Evolutionary conservation across 2,329 filamentous ascomycete genomes (phyloP), one percentile per base, ranked within the genome.

Genomic region (Trichoderma sp.): DNA sequence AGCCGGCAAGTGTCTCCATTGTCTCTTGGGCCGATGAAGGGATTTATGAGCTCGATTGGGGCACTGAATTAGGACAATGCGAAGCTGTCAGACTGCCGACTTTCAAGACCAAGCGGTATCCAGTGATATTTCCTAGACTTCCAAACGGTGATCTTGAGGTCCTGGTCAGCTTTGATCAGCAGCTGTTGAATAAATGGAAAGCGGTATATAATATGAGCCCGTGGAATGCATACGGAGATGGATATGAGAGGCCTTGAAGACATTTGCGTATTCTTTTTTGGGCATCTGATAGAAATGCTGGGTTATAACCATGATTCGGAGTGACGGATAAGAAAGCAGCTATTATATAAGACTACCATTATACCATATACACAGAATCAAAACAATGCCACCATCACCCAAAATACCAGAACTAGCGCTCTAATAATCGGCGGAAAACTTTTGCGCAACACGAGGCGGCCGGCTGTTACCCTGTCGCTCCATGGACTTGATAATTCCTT

Each of bases 11-110:
- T 8, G 29, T 67, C 4, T 59, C 64, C 7, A 25, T 67, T 3
- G 64, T 67, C 25, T 67, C 64, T 12, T 67, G 64, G 64, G 64
- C 64, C 0, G 64, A 67, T 25, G 42, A 67, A 42, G 64, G 64
- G 12, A 27, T 67, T 2, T 59, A 67, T 53, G 54, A 60, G n/a
- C 54, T 59, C 10, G 54, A 67, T 13, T 67, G 64, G 64, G 64
- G 64, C 17, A 8, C 8, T 53, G 64, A 52, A 25, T 6, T 60
- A 12, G 64, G 54, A 8, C 42, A 42, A 8, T 67, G 64, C 2
- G 64, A 67, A 32, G 22, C 25, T 15, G 64, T 53, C 2, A 39
- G 64, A 34, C 35, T 67, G n/a, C 56, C 64, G 4, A 52, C 54
- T 27, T 53, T 25, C 25, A 67, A 67, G n/a, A 27, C 54, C 4